Evolutionary conservation across 1,284 basidiomycete species (phyloP), one percentile per base, ranked within the genome.

Genomic region (Pseudozyma tsukubaensis): DNA sequence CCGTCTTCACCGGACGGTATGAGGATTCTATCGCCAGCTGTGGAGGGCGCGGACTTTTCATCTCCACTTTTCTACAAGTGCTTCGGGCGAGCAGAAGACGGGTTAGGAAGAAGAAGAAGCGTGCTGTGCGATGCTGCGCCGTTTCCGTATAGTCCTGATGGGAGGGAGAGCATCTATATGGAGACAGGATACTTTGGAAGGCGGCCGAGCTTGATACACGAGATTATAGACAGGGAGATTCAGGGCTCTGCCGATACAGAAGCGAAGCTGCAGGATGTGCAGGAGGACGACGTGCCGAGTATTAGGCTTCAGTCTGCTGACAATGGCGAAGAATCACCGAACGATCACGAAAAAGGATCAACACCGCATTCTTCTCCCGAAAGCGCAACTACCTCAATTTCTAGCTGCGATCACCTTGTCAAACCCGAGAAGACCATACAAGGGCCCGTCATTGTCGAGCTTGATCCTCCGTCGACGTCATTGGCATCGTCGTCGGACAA

Each of bases 141-240:
- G 24, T 72, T 72, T 39, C 70, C 70, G n/a, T 72, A 72, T 50
- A 72, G 64, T 18, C 70, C 70, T 9, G 16, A 29, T 29, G 24
- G 44, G 9, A 10, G 50, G 24, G 69, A 66, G 21, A 48, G 55
- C 16, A 47, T 62, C 4, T 19, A 14, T 21, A 3, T 59, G 4
- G 58, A 49, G 21, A 11, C 37, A 10, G 40, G 19, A 24, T 21
- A n/a, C 2, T 36, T 24, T 19, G 13, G 39, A 4, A 43, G 50
- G 21, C 50, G 50, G 14, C 10, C 50, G 18, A 52, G 40, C 12
- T 6, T 54, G 32, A 10, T 53, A 4, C 18, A 45, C 8, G 45
- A 37, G 4, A 18, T 29, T 12, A 9, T n/a, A 35, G 37, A 35
- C 39, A 8, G 8, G 24, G 44, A n/a, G 50, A 39, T 18, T 2